These are phyloP conservation scores for Discostella pseudostelligera DNA, from an alignment of 108 stramenopile species.

Conservation along the genomic window DNA sequence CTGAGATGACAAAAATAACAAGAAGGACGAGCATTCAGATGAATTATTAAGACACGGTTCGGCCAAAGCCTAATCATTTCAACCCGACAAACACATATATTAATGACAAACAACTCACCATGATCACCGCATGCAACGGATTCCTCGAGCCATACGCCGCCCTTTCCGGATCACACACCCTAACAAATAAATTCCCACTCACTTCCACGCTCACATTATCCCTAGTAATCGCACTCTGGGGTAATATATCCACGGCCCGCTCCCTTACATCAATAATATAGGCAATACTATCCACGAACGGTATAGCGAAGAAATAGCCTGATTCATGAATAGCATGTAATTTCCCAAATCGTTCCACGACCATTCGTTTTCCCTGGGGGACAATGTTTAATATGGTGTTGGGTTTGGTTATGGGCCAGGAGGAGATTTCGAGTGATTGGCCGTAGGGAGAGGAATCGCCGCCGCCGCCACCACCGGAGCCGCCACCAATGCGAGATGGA, in stretches of 20 bases:
- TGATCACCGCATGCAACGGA: constrained; percentile 94
- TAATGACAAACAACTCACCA: constrained; percentile 52
- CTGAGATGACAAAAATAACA: constrained; percentile 21
- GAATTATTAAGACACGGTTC: neutral
- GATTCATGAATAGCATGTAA: constrained; percentile 81
- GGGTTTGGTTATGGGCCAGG: constrained; percentile 83
- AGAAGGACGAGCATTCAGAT: neutral
- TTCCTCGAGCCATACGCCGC: constrained; percentile 95
- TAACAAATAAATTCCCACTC: constrained; percentile 96
- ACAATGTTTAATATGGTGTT: constrained; percentile 94
- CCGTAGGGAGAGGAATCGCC: constrained; percentile 45
- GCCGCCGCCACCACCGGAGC: neutral
- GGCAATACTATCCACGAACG: constrained; percentile 89
- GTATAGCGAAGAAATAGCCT: constrained; percentile 94
- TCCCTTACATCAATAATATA: constrained; percentile 95
- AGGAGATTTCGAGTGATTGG: constrained; percentile 42
- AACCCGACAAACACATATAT: neutral
- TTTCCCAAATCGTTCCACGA: constrained; percentile 95
- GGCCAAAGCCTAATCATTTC: neutral
- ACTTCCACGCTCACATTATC: constrained; percentile 97
- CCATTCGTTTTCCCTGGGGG: constrained; percentile 88
- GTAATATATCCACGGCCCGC: constrained; percentile 88
- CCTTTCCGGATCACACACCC: constrained; percentile 88
- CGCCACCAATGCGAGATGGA: neutral
- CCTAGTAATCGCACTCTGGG: constrained; percentile 94